phyloP scores from a whole-genome alignment of 805 yeast genomes.

The Kazachstania taianensis region DNA sequence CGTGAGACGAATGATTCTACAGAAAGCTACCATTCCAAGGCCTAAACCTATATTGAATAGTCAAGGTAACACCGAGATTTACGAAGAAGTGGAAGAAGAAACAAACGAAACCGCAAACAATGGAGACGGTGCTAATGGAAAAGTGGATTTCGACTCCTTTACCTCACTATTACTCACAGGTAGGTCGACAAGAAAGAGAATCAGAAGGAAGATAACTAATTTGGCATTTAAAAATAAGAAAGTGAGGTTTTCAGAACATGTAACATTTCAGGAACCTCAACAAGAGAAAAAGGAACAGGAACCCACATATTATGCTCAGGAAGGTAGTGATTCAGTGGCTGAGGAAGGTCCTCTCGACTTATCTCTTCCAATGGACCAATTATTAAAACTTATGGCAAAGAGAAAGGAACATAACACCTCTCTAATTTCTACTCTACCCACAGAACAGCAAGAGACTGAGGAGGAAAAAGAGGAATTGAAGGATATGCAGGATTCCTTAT shows the following conservation, averaged over 20 bases:
- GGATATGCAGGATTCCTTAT: constrained; percentile 66
- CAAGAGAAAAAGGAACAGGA: constrained; percentile 7
- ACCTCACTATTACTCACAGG: constrained; percentile 80
- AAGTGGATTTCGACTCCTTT: constrained; percentile 75
- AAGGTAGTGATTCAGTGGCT: constrained; percentile 6
- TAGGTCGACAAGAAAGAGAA: constrained; percentile 42
- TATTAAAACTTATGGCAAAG: constrained; percentile 38
- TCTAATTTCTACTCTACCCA: constrained; percentile 25
- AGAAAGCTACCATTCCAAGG: constrained; percentile 56
- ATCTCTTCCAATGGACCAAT: constrained; percentile 69
- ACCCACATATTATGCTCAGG: not conserved
- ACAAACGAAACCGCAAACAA: constrained; percentile 8
- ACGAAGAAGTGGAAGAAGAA: constrained; percentile 31
- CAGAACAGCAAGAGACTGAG: constrained; percentile 34
- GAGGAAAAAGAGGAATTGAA: constrained; percentile 63
- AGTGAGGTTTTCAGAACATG: constrained; percentile 66
- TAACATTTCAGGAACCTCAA: constrained; percentile 31
- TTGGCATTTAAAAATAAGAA: constrained; percentile 39
- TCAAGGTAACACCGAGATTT: constrained; percentile 42
- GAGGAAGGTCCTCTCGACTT: constrained; percentile 38
- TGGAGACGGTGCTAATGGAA: constrained; percentile 14
- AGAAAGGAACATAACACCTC: constrained; percentile 16
- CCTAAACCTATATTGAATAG: constrained; percentile 71
- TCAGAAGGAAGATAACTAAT: constrained; percentile 25
- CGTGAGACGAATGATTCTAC: constrained; percentile 40